Conservation (phyloP, 176 grass and related monocot species). For the Hordeum marinum region DNA sequence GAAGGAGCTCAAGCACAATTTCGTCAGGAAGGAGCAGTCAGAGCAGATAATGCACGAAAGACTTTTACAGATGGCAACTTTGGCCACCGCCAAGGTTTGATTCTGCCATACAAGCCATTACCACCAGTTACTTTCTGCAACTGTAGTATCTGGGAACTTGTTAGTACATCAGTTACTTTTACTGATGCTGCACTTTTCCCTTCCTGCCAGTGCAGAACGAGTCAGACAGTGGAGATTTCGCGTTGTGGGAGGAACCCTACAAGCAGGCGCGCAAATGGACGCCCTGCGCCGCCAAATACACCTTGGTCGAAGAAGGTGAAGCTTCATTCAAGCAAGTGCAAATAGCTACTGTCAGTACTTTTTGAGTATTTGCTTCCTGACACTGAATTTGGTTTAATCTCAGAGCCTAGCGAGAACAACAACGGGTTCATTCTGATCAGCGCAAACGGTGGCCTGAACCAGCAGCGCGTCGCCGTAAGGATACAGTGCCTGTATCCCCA, state of each 20-base stretch:
- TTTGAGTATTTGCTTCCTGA: neutral
- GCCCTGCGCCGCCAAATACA: constrained; percentile 70
- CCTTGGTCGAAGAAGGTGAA: constrained; percentile 40
- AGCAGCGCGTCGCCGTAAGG: constrained; percentile 90
- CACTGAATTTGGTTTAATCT: neutral
- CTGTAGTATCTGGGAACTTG: too few species aligned
- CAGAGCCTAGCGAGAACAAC: constrained; percentile 46
- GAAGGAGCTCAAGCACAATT: constrained; percentile 47
- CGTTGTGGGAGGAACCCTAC: constrained; percentile 69
- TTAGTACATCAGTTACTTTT: neutral
- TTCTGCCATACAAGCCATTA: neutral
- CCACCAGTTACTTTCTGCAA: neutral
- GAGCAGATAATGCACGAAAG: constrained; percentile 77
- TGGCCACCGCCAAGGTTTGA: constrained; percentile 46
- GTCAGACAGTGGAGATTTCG: constrained; percentile 22
- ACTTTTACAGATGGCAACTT: constrained; percentile 59
- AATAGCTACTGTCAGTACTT: neutral
- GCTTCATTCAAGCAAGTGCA: neutral
- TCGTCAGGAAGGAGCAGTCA: constrained; percentile 20
- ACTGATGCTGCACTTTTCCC: constrained; percentile 20
- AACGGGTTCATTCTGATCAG: constrained; percentile 80
- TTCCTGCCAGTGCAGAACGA: constrained; percentile 54
- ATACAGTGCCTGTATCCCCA: neutral
- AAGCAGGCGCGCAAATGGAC: constrained; percentile 57
- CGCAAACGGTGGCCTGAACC: constrained; percentile 87